Evolutionary conservation across 192 early-diverging fungal species (phyloP), one percentile per base, ranked within the genome.

Genomic region (Coemansia asiatica): DNA sequence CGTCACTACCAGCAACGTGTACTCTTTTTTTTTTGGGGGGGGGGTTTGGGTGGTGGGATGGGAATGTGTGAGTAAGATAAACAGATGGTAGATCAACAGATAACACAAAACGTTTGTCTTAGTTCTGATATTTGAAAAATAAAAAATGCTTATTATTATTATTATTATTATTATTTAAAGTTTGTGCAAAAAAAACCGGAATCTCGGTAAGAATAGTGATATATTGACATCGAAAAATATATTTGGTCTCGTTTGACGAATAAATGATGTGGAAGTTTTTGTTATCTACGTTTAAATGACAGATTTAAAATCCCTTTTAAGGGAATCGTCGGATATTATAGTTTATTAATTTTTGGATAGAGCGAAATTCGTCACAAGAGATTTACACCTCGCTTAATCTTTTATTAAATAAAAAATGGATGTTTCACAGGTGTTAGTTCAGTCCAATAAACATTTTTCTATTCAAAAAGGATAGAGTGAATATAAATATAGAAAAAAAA

Each of bases 211-310:
- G n/a, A n/a, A n/a, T n/a, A n/a, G n/a, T n/a, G n/a, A n/a, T n/a
- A n/a, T n/a, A n/a, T n/a, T n/a, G n/a, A n/a, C n/a, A n/a, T n/a
- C n/a, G n/a, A n/a, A n/a, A n/a, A n/a, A n/a, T n/a, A n/a, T n/a
- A n/a, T n/a, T n/a, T n/a, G n/a, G n/a, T n/a, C n/a, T n/a, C n/a
- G n/a, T n/a, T n/a, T n/a, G n/a, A n/a, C n/a, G n/a, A n/a, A n/a
- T n/a, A n/a, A n/a, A n/a, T n/a, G n/a, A n/a, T n/a, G n/a, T n/a
- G n/a, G n/a, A n/a, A n/a, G n/a, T n/a, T n/a, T n/a, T n/a, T n/a
- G n/a, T n/a, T n/a, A n/a, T 44, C 40, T 15, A 44, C 40, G 16
- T 44, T 54, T 54, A 28, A 54, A 53, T 19, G 51, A 53, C 50
- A 18, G 50, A 22, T 53, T 25, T 53, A 1, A 1, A 0, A 36